Evolutionary conservation across 768 basidiomycete genomes (phyloP).

Genomic region (Dioszegia hungarica): DNA sequence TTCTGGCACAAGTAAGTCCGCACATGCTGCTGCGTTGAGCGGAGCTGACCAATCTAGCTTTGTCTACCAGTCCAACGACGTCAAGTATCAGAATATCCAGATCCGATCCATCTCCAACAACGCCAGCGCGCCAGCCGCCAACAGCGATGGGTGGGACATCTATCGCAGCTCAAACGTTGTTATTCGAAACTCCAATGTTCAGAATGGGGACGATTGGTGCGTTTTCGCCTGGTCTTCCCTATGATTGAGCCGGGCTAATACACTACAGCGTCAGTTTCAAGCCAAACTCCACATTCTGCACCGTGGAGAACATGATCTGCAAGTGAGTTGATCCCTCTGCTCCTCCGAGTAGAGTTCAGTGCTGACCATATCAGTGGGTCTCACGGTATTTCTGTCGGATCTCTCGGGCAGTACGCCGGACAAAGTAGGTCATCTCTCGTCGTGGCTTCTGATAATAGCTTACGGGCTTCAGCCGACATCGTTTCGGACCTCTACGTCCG

Average conservation of each 20-base stretch:
- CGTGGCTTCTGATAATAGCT: not conserved
- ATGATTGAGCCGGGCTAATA: not conserved
- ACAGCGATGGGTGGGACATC: constrained; percentile 61
- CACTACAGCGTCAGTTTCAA: constrained; percentile 57
- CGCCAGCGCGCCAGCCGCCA: constrained; percentile 21
- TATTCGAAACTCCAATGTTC: constrained; percentile 50
- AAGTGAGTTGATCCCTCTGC: constrained; percentile 40
- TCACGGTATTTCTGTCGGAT: constrained; percentile 61
- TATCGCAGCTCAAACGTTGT: constrained; percentile 53
- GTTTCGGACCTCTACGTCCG: constrained; percentile 60
- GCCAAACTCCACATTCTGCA: constrained; percentile 58
- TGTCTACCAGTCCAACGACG: constrained; percentile 53
- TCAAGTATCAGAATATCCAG: constrained; percentile 52
- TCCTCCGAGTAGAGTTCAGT: not conserved
- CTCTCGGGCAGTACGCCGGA: constrained; percentile 55
- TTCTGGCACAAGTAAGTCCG: constrained; percentile 48
- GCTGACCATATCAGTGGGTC: constrained; percentile 44
- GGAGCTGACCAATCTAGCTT: constrained; percentile 34
- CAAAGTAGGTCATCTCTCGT: constrained; percentile 14
- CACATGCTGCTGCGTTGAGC: too few species aligned
- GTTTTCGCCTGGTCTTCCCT: not conserved
- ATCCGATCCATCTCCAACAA: constrained; percentile 27
- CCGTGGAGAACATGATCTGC: constrained; percentile 59
- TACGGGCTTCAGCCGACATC: constrained; percentile 52
- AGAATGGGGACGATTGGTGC: constrained; percentile 52